Base-by-base conservation (phyloP, 768 basidiomycete genomes). In the Filobasidium wieringae region DNA sequence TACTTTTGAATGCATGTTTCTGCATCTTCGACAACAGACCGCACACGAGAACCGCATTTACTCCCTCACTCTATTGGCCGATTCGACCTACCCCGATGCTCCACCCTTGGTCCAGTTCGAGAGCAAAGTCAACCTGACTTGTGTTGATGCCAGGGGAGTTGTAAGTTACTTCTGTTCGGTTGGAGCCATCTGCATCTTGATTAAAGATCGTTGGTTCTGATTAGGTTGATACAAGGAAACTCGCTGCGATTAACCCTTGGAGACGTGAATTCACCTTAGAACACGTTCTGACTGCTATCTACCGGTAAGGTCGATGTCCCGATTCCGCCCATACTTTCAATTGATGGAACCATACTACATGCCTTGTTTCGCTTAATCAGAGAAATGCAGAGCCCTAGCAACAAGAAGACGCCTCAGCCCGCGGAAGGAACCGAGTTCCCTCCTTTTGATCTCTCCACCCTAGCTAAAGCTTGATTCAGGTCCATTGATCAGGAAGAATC, bases 41-140 rank as follows among this genome's bases (percentile, higher is more conserved):
- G 89, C 93, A 4, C 91, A 96, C 75, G 93, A 99, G 81, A 99
- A 97, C 77, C 82, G 95, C 54, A 99, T 97, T 76, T 99, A 96
- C 81, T 85, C 84, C 52, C 81, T 99, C 68, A 87, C 85, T 77
- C 92, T 99, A 71, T 77, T 78, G 68, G 97, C 93, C 67, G 87
- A 82, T 51, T 76, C 80, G 1, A 55, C 68, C 2, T 91, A 91
- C 72, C 87, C 88, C 29, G 88, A 93, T 49, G 55, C 57, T 0
- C 87, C 86, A 4, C 93, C 93, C 15, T 74, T 77, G 17, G 82
- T 97, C 57, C 83, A 86, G 61, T 97, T 97, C 76, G 67, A 86
- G 61, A 92, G 87, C 34, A 80, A 83, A 58, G 88, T 99, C 61
- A 95, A 96, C 73, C 80, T 99, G 17, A 93, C 95, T 1, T 95